phyloP scores from a whole-genome alignment of 2,329 filamentous ascomycete species.

The Microsporum ferrugineum region DNA sequence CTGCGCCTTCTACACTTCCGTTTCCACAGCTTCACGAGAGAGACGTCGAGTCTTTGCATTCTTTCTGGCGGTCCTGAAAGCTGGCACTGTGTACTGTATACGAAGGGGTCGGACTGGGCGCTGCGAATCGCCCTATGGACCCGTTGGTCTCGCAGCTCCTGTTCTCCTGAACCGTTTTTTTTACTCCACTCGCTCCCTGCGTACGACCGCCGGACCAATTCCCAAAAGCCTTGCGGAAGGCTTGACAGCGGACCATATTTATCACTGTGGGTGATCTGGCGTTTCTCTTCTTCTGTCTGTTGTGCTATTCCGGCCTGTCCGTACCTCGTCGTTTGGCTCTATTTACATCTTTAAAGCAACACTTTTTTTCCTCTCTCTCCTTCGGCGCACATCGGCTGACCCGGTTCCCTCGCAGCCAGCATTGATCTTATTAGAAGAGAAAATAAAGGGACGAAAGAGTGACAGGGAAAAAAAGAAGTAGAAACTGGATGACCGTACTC shows the following conservation, averaged over 20 bases:
- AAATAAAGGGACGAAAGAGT: neutral
- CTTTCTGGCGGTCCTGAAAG: neutral
- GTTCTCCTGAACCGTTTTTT: slow-evolving; percentile 3
- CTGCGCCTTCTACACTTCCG: neutral
- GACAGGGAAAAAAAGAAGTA: neutral
- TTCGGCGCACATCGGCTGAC: neutral
- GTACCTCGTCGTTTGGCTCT: neutral
- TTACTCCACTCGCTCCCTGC: neutral
- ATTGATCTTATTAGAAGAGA: neutral
- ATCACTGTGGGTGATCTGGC: neutral
- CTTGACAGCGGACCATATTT: neutral
- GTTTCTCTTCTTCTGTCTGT: neutral
- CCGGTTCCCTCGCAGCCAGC: neutral
- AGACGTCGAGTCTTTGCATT: neutral
- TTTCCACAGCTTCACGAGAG: neutral
- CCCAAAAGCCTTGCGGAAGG: neutral
- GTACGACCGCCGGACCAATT: neutral
- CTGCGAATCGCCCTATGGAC: neutral
- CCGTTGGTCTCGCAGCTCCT: neutral
- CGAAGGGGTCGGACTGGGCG: neutral
- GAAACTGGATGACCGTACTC: neutral
- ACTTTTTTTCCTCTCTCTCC: neutral
- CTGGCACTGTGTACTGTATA: neutral
- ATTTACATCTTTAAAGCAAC: neutral
- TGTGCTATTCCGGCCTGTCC: neutral